Evolutionary conservation across 2,329 filamentous ascomycete species (phyloP), one percentile per base, ranked within the genome.

Genomic region (Alternaria consortialis): DNA sequence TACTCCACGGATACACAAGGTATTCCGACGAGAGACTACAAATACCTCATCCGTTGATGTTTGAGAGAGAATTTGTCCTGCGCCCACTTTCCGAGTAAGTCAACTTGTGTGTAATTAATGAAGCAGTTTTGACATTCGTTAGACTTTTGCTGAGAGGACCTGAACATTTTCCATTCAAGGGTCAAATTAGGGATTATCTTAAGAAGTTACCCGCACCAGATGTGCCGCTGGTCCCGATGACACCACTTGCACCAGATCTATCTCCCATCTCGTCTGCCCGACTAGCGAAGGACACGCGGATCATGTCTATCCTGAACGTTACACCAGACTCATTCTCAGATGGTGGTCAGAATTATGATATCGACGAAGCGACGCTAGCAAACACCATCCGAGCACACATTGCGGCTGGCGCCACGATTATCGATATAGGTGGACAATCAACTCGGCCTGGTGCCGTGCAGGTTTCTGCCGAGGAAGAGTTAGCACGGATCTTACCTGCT

Each of bases 251-350:
- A 1, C 79, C 83, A 13, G 17, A 46, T 11, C 58, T 74, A 3
- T 67, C 72, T 1, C 71, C 68, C 7, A 70, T 79, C 17, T 70
- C 70, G 13, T 64, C 74, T 7, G 63, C 67, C n/a, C 65, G 68
- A n/a, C 47, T 62, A 12, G 25, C 59, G 6, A 69, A 74, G 31
- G 52, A 82, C 54, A 97, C 94, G 0, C 87, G 88, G 46, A 81
- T 97, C 68, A 99, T 99, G 95, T 92, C 91, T 56, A 97, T 99
- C 65, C 84, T 98, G 46, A 99, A 99, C 79, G 82, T 97, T 53
- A 98, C 95, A 0, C 94, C 94, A 0, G 94, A 99, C 80, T 98
- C 94, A 9, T 99, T 99, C 82, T 98, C 94, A 1, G 94, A 98
- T 74, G 94, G 93, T 54, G 93, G 93, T 8, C 73, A 83, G 8